Evolutionary conservation across 352 stramenopile genomes (phyloP).

Genomic region (Peronospora tabacina): DNA sequence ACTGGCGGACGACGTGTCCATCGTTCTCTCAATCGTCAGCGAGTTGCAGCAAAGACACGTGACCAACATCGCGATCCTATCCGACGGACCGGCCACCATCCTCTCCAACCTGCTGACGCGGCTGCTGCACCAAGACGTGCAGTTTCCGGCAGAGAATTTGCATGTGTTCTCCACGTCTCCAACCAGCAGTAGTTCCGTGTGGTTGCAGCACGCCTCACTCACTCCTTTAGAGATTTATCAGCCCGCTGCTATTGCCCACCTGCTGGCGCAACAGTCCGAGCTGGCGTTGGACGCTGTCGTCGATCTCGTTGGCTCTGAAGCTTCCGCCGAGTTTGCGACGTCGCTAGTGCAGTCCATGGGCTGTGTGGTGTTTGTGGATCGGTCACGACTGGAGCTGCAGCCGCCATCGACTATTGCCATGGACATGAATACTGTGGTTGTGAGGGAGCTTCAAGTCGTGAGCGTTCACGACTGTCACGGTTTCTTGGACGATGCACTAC

Average conservation of each 20-base stretch:
- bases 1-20: constrained; percentile 31
- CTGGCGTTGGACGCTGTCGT: constrained; percentile 38
- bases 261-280: constrained; percentile 22
- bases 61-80: constrained; percentile 27
- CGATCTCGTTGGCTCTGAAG: constrained; percentile 42
- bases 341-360: constrained; percentile 42
- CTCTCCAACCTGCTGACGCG: constrained; percentile 27
- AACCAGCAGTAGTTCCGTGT: constrained; percentile 8
- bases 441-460: constrained; percentile 50
- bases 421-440: constrained; percentile 66
- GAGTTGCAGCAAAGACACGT: constrained; percentile 22
- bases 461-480: constrained; percentile 30
- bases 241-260: constrained; percentile 13
- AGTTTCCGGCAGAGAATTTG: constrained; percentile 19
- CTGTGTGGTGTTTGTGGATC: constrained; percentile 34
- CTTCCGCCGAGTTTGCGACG: constrained; percentile 37
- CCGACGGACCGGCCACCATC: constrained; percentile 16
- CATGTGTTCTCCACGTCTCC: constrained; percentile 25
- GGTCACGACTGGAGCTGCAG: constrained; percentile 24
- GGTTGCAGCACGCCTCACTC: constrained; percentile 23
- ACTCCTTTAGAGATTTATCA: constrained; percentile 32
- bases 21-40: constrained; percentile 30
- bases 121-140: constrained; percentile 25
- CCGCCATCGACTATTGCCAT: constrained; percentile 31
- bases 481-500: constrained; percentile 30